Conservation (phyloP, 2,329 filamentous ascomycete species). For the Penicillium frequentans region DNA sequence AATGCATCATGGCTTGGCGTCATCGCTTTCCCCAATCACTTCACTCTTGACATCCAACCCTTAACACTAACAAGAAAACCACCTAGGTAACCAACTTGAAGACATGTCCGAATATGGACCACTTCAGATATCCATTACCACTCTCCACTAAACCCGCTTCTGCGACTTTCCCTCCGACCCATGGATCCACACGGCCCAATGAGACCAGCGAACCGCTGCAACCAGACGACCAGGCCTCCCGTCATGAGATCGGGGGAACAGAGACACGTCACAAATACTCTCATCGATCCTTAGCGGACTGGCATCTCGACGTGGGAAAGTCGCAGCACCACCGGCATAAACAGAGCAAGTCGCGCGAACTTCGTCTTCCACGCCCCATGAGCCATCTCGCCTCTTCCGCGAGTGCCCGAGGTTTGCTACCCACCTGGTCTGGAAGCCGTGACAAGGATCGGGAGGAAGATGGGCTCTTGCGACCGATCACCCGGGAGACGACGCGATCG, state of each 20-base stretch:
- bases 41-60: neutral
- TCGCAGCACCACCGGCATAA: slow-evolving; percentile 27
- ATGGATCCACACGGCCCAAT: slow-evolving; percentile 23
- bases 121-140: slow-evolving; percentile 5
- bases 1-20: neutral
- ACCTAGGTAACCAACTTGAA: neutral
- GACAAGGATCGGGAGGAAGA: slow-evolving; percentile 35
- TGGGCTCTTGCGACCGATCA: slow-evolving; percentile 30
- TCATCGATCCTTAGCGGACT: slow-evolving; percentile 9
- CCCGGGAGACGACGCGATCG: slow-evolving; percentile 32
- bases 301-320: slow-evolving; percentile 11
- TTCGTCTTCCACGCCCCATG: slow-evolving; percentile 34
- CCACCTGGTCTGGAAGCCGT: slow-evolving; percentile 29
- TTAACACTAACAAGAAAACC: neutral
- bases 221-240: neutral
- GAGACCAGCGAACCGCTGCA: slow-evolving; percentile 15
- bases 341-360: slow-evolving; percentile 32
- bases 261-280: slow-evolving; percentile 4
- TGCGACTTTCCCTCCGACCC: slow-evolving; percentile 24
- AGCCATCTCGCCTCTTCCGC: slow-evolving; percentile 32
- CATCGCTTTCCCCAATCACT: neutral
- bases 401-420: slow-evolving; percentile 31
- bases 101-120: slow-evolving; percentile 16
- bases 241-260: neutral
- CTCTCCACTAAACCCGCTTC: slow-evolving; percentile 18